Evolutionary conservation across 345 rosid genomes (phyloP).

Genomic region (Arabidopsis suecica): DNA sequence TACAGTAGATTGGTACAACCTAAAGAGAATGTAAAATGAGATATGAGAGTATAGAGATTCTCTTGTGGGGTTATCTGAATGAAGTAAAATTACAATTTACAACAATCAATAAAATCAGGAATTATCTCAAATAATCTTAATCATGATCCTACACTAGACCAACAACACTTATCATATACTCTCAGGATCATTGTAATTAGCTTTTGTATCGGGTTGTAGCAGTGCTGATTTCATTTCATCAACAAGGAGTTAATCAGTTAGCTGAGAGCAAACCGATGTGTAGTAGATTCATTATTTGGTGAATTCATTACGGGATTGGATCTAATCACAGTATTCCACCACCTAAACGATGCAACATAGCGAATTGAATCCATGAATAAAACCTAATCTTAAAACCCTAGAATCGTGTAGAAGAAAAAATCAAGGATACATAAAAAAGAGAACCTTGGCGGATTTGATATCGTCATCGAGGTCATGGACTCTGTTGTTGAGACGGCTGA

Average conservation of each 20-base stretch:
- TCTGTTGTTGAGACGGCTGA: slow-evolving; percentile 83
- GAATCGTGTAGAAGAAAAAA: neutral
- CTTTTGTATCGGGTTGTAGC: too few species aligned
- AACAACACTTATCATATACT: slow-evolving; percentile 1
- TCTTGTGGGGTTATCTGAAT: neutral
- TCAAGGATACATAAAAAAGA: neutral
- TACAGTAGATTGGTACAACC: neutral
- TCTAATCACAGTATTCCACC: neutral
- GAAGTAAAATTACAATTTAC: neutral
- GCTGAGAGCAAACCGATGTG: neutral
- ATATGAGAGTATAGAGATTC: neutral
- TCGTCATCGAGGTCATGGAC: slow-evolving; percentile 89
- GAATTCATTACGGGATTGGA: neutral
- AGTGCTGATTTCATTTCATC: neutral
- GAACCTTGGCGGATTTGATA: slow-evolving; percentile 74
- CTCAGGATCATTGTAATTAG: neutral
- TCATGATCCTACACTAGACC: neutral
- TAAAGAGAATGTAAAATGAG: neutral
- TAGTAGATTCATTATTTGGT: too few species aligned
- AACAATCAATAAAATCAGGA: slow-evolving; percentile 7
- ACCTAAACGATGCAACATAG: neutral
- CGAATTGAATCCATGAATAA: neutral
- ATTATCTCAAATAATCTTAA: neutral
- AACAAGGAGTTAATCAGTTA: neutral
- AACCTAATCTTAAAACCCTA: slow-evolving; percentile 21